These are phyloP conservation scores for Pulicaria dysenterica DNA, from an alignment of 129 eudicot genomes.

Conservation along the genomic window DNA sequence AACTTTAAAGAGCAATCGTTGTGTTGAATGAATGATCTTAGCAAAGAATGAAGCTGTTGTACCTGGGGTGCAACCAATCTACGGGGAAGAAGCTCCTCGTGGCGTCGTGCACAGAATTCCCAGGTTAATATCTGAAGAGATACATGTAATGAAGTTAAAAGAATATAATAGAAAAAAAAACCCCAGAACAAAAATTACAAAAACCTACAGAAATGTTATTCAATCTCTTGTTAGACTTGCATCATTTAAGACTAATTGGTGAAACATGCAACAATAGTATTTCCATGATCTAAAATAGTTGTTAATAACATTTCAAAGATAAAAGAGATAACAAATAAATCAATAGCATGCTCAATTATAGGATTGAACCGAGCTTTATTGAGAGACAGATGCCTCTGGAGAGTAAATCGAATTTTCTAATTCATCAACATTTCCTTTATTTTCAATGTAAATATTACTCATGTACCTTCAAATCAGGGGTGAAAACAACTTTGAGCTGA, in stretches of 20 bases:
- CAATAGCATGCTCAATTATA: no score
- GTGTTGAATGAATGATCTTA: not conserved
- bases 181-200: not conserved
- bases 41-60: not conserved
- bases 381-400: no score
- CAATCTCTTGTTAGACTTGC: no score
- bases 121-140: conserved; percentile 78
- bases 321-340: no score
- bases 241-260: no score
- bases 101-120: conserved; percentile 97
- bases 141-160: not conserved
- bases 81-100: conserved; percentile 96
- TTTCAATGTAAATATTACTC: not conserved
- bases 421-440: not conserved
- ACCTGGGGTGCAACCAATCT: conserved; percentile 97
- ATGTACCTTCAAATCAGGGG: conserved; percentile 75
- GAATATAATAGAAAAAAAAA: not conserved
- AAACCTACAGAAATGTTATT: not conserved
- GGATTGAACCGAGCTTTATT: no score
- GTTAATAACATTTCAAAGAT: no score
- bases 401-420: no score
- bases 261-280: no score
- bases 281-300: no score
- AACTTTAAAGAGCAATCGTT: not conserved
- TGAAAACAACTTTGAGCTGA: conserved; percentile 75